Percentiles rank a stretch among this genome's conserved stretches.
These are phyloP conservation scores for Oryza meridionalis DNA, from an alignment of 176 grass and related monocot genomes.

Conservation along the genomic window DNA sequence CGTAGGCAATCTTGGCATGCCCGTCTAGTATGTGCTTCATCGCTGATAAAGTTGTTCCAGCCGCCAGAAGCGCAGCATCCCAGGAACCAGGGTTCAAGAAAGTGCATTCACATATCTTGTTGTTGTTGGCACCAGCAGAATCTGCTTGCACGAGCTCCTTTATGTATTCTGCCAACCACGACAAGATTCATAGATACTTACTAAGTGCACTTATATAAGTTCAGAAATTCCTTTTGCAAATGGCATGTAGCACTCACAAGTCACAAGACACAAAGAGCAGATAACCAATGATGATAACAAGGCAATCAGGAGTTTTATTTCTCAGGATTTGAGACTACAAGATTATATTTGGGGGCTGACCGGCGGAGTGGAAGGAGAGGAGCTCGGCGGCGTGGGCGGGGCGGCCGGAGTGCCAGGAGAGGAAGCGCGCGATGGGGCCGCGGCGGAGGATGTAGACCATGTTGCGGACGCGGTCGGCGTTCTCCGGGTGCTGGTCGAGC, in stretches of 20 bases:
- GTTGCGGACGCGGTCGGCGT: constrained; percentile 90
- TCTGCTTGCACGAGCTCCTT: constrained; percentile 76
- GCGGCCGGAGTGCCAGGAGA: constrained; percentile 74
- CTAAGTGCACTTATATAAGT: neutral
- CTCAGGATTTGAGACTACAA: no score
- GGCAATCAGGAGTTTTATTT: neutral
- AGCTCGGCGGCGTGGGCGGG: constrained; percentile 66
- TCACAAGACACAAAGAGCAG: neutral
- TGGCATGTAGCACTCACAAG: neutral
- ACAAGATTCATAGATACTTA: neutral
- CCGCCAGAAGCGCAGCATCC: constrained; percentile 75
- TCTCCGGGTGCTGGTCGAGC: constrained; percentile 85
- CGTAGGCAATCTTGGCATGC: constrained; percentile 65
- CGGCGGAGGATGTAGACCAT: constrained; percentile 90
- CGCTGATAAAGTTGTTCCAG: constrained; percentile 72
- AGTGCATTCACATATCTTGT: constrained; percentile 63
- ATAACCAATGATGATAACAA: neutral
- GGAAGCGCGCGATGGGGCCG: constrained; percentile 68
- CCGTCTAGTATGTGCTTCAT: constrained; percentile 75
- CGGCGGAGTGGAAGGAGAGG: constrained; percentile 71
- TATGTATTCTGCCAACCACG: constrained; percentile 51
- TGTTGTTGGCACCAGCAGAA: constrained; percentile 66
- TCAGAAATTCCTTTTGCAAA: neutral
- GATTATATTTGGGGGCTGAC: constrained; percentile 27
- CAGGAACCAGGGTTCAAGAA: constrained; percentile 88